Percentiles rank a stretch among this genome's conserved stretches.
phyloP scores from a whole-genome alignment of 2,329 filamentous ascomycete genomes.

The Nemania abortiva region DNA sequence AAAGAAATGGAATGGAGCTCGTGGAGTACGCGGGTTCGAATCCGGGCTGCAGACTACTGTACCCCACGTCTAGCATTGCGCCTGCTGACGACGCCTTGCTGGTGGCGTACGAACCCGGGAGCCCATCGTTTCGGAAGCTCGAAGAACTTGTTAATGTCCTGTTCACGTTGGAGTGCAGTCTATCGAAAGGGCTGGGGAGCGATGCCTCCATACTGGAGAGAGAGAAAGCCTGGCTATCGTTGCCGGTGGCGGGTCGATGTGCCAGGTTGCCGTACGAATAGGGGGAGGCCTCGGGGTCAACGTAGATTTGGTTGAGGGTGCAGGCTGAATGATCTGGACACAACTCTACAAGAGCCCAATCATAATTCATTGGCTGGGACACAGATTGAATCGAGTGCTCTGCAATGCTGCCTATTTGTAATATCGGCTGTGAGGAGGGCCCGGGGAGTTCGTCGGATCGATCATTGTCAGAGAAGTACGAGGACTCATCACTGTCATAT shows the following conservation, averaged over 20 bases:
- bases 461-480: constrained; percentile 3
- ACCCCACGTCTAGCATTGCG: constrained; percentile 48
- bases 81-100: constrained; percentile 39
- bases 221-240: constrained; percentile 55
- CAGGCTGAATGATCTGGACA: background rate
- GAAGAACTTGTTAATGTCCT: constrained; percentile 49
- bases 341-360: constrained; percentile 30
- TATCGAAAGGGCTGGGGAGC: constrained; percentile 51
- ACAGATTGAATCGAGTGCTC: constrained; percentile 23
- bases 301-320: constrained; percentile 47
- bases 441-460: background rate
- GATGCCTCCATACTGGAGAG: constrained; percentile 58
- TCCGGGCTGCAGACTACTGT: constrained; percentile 45
- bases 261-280: constrained; percentile 54
- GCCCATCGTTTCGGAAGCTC: constrained; percentile 49
- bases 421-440: too few species aligned
- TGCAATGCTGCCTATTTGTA: constrained; percentile 23
- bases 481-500: too few species aligned
- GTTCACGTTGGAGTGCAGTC: constrained; percentile 53
- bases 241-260: constrained; percentile 52
- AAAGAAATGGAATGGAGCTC: background rate
- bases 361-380: constrained; percentile 6
- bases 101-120: constrained; percentile 44
- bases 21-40: constrained; percentile 45
- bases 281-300: constrained; percentile 51